These are phyloP conservation scores for Warburgia ugandensis DNA, from an alignment of 164 flowering plant species.

Conservation along the genomic window DNA sequence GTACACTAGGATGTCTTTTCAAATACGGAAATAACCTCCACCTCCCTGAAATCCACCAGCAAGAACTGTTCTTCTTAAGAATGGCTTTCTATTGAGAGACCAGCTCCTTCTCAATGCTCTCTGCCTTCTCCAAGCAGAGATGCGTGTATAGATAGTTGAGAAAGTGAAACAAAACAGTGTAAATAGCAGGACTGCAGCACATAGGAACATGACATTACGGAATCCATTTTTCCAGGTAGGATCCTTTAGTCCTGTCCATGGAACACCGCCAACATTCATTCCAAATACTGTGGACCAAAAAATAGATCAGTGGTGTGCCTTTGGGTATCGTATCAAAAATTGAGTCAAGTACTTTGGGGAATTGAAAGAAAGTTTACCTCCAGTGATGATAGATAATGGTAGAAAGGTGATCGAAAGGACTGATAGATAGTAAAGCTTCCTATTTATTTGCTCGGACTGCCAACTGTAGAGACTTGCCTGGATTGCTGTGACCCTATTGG, in stretches of 20 bases:
- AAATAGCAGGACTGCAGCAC: slow-evolving; percentile 46
- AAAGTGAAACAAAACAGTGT: slow-evolving; percentile 63
- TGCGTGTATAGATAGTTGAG: slow-evolving; percentile 43
- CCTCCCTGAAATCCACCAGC: slow-evolving; percentile 26
- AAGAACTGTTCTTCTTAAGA: slow-evolving; percentile 38
- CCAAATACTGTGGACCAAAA: slow-evolving; percentile 63
- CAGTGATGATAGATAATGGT: slow-evolving; percentile 90
- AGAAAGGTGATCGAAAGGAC: slow-evolving; percentile 91
- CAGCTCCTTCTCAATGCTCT: slow-evolving; percentile 48
- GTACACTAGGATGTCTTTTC: neutral
- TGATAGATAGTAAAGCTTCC: slow-evolving; percentile 88
- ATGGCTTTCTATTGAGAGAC: slow-evolving; percentile 71
- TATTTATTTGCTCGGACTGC: slow-evolving; percentile 97
- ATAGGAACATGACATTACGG: slow-evolving; percentile 68
- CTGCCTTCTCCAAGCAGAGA: slow-evolving; percentile 52
- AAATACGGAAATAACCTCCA: slow-evolving; percentile 44
- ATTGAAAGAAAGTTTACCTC: slow-evolving; percentile 44
- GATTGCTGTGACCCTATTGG: slow-evolving; percentile 85
- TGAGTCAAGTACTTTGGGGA: neutral
- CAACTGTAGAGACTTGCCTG: slow-evolving; percentile 97
- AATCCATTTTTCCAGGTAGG: slow-evolving; percentile 67
- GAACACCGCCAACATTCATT: slow-evolving; percentile 99
- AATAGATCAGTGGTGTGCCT: no score
- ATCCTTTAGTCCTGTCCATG: slow-evolving; percentile 76
- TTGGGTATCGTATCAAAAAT: no score